Evolutionary conservation across 108 stramenopile species (phyloP).

Genomic region (Skeletonema potamos): DNA sequence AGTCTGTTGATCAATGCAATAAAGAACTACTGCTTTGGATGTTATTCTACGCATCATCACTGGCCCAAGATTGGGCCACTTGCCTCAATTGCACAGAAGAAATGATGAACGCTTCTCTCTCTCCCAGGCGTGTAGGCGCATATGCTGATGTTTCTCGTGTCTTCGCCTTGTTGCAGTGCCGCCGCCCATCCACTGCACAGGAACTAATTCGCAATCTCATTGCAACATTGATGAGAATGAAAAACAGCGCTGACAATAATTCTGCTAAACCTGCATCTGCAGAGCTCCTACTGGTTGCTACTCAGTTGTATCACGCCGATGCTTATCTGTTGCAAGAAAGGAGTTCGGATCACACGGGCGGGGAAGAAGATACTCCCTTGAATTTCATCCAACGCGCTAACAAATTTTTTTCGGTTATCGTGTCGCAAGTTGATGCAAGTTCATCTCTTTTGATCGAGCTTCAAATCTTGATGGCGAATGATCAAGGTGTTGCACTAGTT

Average conservation of each 20-base stretch:
- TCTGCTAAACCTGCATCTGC: not conserved
- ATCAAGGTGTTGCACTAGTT: constrained; percentile 30
- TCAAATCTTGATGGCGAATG: constrained; percentile 8
- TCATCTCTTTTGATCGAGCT: not conserved
- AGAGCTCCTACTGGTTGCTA: not conserved
- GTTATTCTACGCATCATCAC: constrained; percentile 41
- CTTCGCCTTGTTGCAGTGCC: constrained; percentile 45
- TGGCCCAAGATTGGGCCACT: constrained; percentile 38
- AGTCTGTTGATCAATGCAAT: not conserved
- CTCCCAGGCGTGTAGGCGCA: not conserved
- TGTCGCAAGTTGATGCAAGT: not conserved
- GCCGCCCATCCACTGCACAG: constrained; percentile 26
- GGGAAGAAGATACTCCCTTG: constrained; percentile 6
- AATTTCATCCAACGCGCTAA: constrained; percentile 18
- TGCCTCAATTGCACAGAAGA: constrained; percentile 33
- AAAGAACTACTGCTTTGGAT: constrained; percentile 34
- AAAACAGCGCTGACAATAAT: not conserved
- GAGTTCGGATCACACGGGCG: not conserved
- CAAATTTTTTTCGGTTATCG: not conserved
- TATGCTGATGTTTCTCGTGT: not conserved
- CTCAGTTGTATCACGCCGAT: constrained; percentile 34
- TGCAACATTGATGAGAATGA: not conserved
- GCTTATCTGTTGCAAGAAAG: constrained; percentile 6
- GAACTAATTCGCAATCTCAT: constrained; percentile 3
- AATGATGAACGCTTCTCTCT: not conserved